Base-by-base conservation (phyloP, 768 basidiomycete genomes). In the Pulveroboletus ravenelii region DNA sequence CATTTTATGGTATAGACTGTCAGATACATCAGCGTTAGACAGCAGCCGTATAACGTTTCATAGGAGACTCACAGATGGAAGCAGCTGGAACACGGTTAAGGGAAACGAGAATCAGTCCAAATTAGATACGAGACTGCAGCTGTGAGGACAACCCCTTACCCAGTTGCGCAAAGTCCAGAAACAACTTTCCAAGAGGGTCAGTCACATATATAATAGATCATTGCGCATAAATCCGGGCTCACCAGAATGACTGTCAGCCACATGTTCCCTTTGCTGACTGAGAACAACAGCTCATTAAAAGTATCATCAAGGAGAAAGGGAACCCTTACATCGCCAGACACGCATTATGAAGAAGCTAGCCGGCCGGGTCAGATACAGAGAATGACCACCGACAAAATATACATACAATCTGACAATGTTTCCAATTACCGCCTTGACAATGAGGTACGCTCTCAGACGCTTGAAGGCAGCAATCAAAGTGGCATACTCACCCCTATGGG, bases 251-350 rank as follows among this genome's bases (percentile, higher is more conserved):
- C 69, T 6, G 79, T 79, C 20, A 81, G 62, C 36, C 57, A 63
- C 10, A 74, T 49, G 53, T 82, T 83, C 31, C 72, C 68, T 37
- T 78, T 70, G 67, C 82, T 83, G 58, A 84, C 82, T 84, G 52
- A 29, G 47, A 42, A 43, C n/a, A 30, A 3, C 17, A 30, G n/a
- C 45, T 51, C 25, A 47, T 25, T 23, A 3, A 29, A 27, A 13
- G n/a, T 35, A 37, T 30, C 10, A 31, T 34, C 17, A 35, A 10
- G 7, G 15, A 44, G 14, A 8, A 51, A 12, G 10, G 32, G n/a
- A 68, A 56, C 46, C 13, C 66, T 51, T 63, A 82, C 82, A 84
- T 64, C 80, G 66, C 80, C 80, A 84, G 12, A 84, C 81, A 13
- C 82, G 78, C 65, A 82, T 68, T 1, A 78, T 72, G 51, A 82